Conservation (phyloP, 139 green algal species). For the Chlamydomonas applanata region DNA sequence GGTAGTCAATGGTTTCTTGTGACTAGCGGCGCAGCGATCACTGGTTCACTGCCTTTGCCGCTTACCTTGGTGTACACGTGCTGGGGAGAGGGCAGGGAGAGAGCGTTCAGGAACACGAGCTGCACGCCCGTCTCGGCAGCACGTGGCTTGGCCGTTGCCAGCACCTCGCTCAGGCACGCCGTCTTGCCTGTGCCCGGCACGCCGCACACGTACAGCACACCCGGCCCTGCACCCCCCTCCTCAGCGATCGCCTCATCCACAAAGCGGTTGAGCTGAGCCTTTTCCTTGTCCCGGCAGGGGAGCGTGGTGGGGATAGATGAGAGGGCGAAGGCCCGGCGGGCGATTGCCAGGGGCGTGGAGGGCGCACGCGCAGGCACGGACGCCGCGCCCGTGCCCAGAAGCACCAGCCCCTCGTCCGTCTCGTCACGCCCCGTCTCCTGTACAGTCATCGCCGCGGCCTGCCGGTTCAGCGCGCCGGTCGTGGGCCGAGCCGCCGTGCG, state of each 20-base stretch:
- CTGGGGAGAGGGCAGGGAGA: constrained; percentile 82
- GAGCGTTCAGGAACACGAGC: constrained; percentile 90
- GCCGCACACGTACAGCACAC: constrained; percentile 93
- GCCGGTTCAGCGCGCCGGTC: constrained; percentile 14
- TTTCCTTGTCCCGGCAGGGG: constrained; percentile 62
- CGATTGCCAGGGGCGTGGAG: constrained; percentile 8
- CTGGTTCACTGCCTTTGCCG: too few relatives aligned
- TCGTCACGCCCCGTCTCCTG: background rate
- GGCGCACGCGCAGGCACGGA: constrained; percentile 22
- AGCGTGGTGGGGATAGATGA: constrained; percentile 11
- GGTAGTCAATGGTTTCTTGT: too few relatives aligned
- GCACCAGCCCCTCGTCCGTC: constrained; percentile 2
- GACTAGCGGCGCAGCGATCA: too few relatives aligned
- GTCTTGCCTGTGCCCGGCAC: constrained; percentile 98
- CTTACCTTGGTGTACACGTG: constrained; percentile 77
- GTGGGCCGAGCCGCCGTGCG: constrained; percentile 3
- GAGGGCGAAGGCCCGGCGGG: constrained; percentile 23
- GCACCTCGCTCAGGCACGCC: constrained; percentile 74
- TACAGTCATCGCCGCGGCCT: background rate
- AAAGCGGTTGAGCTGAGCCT: constrained; percentile 57
- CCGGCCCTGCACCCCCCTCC: constrained; percentile 35
- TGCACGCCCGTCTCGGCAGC: constrained; percentile 2
- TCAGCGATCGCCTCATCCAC: constrained; percentile 54
- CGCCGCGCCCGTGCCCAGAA: constrained; percentile 12
- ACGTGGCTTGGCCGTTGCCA: too few relatives aligned